Evolutionary conservation across 2,329 filamentous ascomycete species (phyloP), one percentile per base, ranked within the genome.

Genomic region (Canariomyces notabilis): DNA sequence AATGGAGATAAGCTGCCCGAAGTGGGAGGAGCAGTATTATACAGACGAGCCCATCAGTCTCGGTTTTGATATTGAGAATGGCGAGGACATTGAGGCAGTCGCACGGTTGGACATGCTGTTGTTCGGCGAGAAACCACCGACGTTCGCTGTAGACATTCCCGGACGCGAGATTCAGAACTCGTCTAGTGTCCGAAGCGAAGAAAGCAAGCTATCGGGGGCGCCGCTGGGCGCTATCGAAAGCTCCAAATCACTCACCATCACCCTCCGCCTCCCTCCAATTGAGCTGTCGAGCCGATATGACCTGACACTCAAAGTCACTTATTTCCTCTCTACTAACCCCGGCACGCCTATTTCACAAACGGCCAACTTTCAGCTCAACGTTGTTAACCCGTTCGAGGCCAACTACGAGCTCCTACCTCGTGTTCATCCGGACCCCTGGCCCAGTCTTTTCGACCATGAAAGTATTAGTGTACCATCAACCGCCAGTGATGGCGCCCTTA

Each of bases 371-470:
- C 82, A 84, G 43, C 65, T 97, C 5, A 77, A 81, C 31, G 77
- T 96, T 45, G 80, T 88, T 44, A 83, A 82, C 40, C 89, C 91
- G 0, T 97, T 98, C 58, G 89, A 95, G 67, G 87, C 89, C 14
- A 93, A 87, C 59, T 96, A 95, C 64, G 88, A 94, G 52, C 80
- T 97, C 51, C 75, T 83, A 11, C 89, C 93, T 9, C 79, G 85
- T 8, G 72, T 95, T 3, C 85, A 96, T 63, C 66, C 76, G 0
- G 83, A 85, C 39, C 74, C 80, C 2, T 98, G 93, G 91, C 90
- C 93, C 1, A 89, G 84, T 62, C 82, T 94, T 57, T 98, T 97
- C 64, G 75, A 82, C 42, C 70, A 77, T 15, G 75, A 81, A 18
- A 69, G 68, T 12, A 58, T 79, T 3, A 63, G 65, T 18, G 63